Conservation (phyloP, 345 rosid genomes). For the Viola odorata region DNA sequence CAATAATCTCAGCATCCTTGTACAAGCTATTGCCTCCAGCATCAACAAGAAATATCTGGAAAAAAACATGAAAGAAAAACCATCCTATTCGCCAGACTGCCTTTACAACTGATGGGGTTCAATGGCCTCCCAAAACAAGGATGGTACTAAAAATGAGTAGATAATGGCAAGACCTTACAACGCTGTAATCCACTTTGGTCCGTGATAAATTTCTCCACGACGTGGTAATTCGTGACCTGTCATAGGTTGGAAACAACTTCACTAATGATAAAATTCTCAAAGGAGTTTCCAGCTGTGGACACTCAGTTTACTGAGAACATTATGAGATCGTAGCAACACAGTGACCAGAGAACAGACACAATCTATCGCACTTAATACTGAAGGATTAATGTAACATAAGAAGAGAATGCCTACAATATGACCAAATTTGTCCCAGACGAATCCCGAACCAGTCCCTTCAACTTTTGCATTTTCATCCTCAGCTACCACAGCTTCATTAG, state of each 20-base stretch:
- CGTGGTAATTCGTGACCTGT: slow-evolving; percentile 89
- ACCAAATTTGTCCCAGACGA: slow-evolving; percentile 91
- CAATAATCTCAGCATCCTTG: slow-evolving; percentile 60
- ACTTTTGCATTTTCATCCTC: slow-evolving; percentile 55
- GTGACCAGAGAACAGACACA: neutral
- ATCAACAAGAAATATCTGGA: slow-evolving; percentile 64
- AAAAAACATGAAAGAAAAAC: neutral
- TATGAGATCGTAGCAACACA: neutral
- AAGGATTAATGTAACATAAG: neutral
- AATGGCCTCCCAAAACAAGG: neutral
- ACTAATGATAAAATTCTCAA: neutral
- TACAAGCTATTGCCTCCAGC: slow-evolving; percentile 52
- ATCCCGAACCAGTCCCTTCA: slow-evolving; percentile 90
- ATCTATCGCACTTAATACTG: neutral
- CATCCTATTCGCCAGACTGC: neutral
- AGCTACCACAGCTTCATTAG: slow-evolving; percentile 11
- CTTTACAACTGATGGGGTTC: neutral
- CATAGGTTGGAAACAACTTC: slow-evolving; percentile 5
- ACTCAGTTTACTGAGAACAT: too few species aligned
- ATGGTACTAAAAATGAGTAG: neutral
- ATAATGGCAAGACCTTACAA: slow-evolving; percentile 59
- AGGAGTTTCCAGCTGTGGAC: too few species aligned
- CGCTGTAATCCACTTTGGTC: slow-evolving; percentile 64
- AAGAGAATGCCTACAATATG: slow-evolving; percentile 61
- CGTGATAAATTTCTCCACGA: slow-evolving; percentile 67